These are phyloP conservation scores for Hyaloperonospora brassicae DNA, from an alignment of 352 stramenopile genomes.

Conservation along the genomic window DNA sequence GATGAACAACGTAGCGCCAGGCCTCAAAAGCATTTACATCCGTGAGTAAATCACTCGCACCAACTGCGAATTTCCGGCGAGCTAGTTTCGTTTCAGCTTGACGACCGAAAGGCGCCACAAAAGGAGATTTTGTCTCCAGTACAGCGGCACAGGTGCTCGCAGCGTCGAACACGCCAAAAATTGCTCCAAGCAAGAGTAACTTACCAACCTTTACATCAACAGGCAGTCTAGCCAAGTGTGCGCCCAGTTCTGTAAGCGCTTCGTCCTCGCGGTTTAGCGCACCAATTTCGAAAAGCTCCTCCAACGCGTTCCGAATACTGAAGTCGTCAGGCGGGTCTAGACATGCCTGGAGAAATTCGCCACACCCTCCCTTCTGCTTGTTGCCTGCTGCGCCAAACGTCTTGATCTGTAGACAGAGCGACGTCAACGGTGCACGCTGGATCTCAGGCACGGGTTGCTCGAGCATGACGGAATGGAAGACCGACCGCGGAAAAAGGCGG, in stretches of 20 bases:
- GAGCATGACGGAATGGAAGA: constrained; percentile 69
- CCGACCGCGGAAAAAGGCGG: constrained; percentile 77
- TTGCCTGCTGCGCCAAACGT: constrained; percentile 65
- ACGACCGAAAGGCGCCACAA: constrained; percentile 64
- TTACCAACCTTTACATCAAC: constrained; percentile 96
- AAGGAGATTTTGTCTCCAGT: constrained; percentile 76
- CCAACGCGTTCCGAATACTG: constrained; percentile 86
- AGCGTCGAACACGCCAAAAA: constrained; percentile 88
- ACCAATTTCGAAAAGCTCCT: constrained; percentile 86
- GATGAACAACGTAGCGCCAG: constrained; percentile 36
- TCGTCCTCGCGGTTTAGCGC: constrained; percentile 60
- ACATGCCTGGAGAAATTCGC: constrained; percentile 85
- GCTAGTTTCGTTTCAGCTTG: constrained; percentile 60
- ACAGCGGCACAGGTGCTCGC: constrained; percentile 64
- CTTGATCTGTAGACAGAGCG: constrained; percentile 94
- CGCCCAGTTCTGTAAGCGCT: constrained; percentile 89
- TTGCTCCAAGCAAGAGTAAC: constrained; percentile 91
- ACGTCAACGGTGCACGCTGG: constrained; percentile 90
- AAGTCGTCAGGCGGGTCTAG: constrained; percentile 87
- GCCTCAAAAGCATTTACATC: constrained; percentile 71
- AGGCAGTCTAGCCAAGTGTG: constrained; percentile 89
- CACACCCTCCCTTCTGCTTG: constrained; percentile 24
- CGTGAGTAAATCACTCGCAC: constrained; percentile 61
- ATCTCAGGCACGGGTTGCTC: constrained; percentile 91
- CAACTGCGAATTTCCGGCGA: constrained; percentile 51